Percentiles rank a stretch among this genome's conserved stretches.
phyloP scores from a whole-genome alignment of 345 rosid species.

The Boechera stricta region DNA sequence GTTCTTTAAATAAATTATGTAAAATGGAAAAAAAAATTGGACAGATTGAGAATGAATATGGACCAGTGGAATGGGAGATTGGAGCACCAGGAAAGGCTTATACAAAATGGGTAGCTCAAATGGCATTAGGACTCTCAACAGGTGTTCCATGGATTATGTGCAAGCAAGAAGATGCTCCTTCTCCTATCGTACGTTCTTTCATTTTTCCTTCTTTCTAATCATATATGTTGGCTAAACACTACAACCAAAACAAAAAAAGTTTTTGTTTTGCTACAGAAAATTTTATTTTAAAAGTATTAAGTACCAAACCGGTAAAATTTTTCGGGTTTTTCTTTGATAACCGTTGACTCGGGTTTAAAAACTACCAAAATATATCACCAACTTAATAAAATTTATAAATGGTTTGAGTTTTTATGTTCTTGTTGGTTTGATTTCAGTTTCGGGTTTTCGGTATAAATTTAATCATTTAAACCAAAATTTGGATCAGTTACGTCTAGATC shows the following conservation, averaged over 20 bases:
- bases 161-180: slow-evolving; percentile 99
- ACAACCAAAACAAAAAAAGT: neutral
- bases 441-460: no score
- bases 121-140: slow-evolving; percentile 88
- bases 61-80: slow-evolving; percentile 84
- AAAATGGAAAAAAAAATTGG: neutral
- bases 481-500: no score
- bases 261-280: neutral
- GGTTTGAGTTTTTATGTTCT: neutral
- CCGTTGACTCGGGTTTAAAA: neutral
- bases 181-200: slow-evolving; percentile 65
- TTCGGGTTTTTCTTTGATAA: no score
- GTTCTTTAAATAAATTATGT: neutral
- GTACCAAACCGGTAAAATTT: neutral
- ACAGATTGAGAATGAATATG: slow-evolving; percentile 96
- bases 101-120: slow-evolving; percentile 81
- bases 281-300: neutral
- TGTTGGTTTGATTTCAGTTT: neutral
- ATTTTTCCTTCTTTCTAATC: slow-evolving; percentile 21
- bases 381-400: neutral
- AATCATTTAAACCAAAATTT: no score
- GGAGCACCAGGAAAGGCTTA: slow-evolving; percentile 87
- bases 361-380: neutral
- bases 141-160: slow-evolving; percentile 99
- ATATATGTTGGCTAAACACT: neutral